These are phyloP conservation scores for Crithidia thermophila DNA, from an alignment of 208 protist species.

Conservation along the genomic window DNA sequence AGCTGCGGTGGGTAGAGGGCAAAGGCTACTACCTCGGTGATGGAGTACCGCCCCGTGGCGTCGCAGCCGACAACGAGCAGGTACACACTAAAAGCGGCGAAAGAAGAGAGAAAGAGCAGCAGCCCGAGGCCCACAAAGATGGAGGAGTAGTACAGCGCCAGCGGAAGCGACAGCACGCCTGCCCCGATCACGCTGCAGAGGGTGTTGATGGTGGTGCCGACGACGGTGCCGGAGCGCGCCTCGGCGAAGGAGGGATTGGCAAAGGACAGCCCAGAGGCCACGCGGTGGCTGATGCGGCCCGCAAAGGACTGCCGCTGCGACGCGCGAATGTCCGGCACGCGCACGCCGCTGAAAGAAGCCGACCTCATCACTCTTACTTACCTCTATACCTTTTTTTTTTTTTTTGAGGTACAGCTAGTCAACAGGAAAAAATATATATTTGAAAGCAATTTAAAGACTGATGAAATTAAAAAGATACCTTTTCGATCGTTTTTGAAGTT, in stretches of 20 bases:
- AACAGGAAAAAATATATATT: slow-evolving; percentile 16
- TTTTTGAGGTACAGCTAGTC: neutral
- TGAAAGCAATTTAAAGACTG: too few species aligned
- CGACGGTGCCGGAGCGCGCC: slow-evolving; percentile 41
- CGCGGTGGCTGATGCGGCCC: slow-evolving; percentile 47
- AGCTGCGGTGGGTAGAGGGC: slow-evolving; percentile 47
- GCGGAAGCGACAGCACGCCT: slow-evolving; percentile 66
- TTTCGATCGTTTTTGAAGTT: too few species aligned
- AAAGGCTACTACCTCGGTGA: slow-evolving; percentile 67
- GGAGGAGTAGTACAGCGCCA: slow-evolving; percentile 70
- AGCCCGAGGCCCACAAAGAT: slow-evolving; percentile 43
- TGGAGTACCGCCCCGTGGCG: slow-evolving; percentile 52
- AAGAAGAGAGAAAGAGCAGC: slow-evolving; percentile 36
- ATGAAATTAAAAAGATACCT: too few species aligned
- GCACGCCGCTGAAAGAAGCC: slow-evolving; percentile 3
- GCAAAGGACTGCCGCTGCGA: slow-evolving; percentile 42
- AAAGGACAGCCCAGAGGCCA: slow-evolving; percentile 57
- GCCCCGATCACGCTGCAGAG: slow-evolving; percentile 80
- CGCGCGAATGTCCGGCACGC: slow-evolving; percentile 9
- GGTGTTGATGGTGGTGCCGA: slow-evolving; percentile 65
- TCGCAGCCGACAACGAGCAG: slow-evolving; percentile 58
- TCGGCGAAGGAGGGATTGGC: slow-evolving; percentile 30
- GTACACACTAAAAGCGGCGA: slow-evolving; percentile 59
- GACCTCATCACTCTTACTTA: slow-evolving; percentile 5
- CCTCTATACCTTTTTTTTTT: neutral